Evolutionary conservation across 2,329 filamentous ascomycete species (phyloP).

Genomic region (Aspergillus awamori): DNA sequence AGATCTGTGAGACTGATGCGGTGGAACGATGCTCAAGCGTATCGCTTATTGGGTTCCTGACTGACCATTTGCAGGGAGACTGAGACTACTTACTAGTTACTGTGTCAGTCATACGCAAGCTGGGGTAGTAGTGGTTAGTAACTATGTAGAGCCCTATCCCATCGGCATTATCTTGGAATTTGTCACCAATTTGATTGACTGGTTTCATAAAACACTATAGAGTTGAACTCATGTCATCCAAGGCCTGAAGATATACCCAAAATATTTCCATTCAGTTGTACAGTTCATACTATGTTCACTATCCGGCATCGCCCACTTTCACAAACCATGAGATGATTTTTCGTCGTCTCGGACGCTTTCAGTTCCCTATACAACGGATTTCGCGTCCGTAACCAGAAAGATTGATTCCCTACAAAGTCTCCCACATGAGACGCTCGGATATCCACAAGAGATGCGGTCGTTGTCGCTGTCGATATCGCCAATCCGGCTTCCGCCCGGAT

Average conservation of each 20-base stretch:
- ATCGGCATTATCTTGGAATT: too few relatives aligned
- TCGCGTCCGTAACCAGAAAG: slow-evolving; percentile 43
- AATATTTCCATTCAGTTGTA: slow-evolving; percentile 6
- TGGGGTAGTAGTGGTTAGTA: too few relatives aligned
- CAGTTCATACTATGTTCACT: slow-evolving; percentile 35
- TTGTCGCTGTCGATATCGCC: slow-evolving; percentile 36
- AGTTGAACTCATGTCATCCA: too few relatives aligned
- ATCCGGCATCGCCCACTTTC: slow-evolving; percentile 40
- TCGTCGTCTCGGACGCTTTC: slow-evolving; percentile 35
- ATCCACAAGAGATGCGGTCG: slow-evolving; percentile 41
- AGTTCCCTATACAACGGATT: slow-evolving; percentile 43
- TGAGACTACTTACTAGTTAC: too few relatives aligned
- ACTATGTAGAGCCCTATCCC: too few relatives aligned
- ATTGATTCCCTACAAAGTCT: slow-evolving; percentile 38
- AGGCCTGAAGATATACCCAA: neutral
- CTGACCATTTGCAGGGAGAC: too few relatives aligned
- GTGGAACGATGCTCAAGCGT: too few relatives aligned
- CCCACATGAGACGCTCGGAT: slow-evolving; percentile 37
- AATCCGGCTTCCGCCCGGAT: slow-evolving; percentile 39
- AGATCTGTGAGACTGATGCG: too few relatives aligned
- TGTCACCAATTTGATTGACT: too few relatives aligned
- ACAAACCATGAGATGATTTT: slow-evolving; percentile 45
- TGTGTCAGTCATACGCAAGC: too few relatives aligned
- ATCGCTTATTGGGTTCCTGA: too few relatives aligned
- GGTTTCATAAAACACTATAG: too few relatives aligned